Percentiles rank a stretch among this genome's conserved stretches.
Conservation (phyloP, 2,329 filamentous ascomycete genomes). For the Calonectria leucothoes region DNA sequence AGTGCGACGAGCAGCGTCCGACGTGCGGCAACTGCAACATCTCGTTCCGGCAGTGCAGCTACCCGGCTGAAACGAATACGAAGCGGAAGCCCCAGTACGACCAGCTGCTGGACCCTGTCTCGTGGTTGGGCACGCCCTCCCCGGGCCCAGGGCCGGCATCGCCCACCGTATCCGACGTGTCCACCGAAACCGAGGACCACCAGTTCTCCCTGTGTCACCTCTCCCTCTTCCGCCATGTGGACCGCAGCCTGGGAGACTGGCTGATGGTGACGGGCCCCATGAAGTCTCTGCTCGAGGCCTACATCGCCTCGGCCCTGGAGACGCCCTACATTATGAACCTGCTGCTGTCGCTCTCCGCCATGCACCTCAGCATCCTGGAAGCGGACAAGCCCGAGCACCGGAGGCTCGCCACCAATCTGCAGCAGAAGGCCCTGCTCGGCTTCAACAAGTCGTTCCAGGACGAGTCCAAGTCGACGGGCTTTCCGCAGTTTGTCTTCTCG, state of each 20-base stretch:
- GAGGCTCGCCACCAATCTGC: not conserved
- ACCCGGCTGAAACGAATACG: not conserved
- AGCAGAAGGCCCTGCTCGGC: not conserved
- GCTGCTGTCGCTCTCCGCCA: not conserved
- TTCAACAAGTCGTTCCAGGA: not conserved
- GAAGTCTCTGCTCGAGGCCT: not conserved
- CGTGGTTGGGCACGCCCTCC: not conserved
- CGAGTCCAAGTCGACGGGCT: not conserved
- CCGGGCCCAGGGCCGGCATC: no score
- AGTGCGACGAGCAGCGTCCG: not conserved
- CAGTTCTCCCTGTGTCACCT: not conserved
- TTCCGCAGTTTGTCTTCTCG: not conserved
- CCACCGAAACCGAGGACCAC: not conserved
- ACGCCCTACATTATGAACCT: not conserved
- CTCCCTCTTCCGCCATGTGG: not conserved
- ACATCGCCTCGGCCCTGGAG: not conserved
- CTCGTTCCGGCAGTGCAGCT: not conserved
- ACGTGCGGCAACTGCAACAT: not conserved
- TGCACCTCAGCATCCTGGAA: not conserved
- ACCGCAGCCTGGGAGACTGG: not conserved
- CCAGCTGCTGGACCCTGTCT: not conserved
- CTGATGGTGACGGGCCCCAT: not conserved
- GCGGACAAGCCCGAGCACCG: not conserved
- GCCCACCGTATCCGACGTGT: not conserved
- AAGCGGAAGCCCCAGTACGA: not conserved